Conservation (phyloP, 2,329 filamentous ascomycete species). For the Aspergillus chevalieri region DNA sequence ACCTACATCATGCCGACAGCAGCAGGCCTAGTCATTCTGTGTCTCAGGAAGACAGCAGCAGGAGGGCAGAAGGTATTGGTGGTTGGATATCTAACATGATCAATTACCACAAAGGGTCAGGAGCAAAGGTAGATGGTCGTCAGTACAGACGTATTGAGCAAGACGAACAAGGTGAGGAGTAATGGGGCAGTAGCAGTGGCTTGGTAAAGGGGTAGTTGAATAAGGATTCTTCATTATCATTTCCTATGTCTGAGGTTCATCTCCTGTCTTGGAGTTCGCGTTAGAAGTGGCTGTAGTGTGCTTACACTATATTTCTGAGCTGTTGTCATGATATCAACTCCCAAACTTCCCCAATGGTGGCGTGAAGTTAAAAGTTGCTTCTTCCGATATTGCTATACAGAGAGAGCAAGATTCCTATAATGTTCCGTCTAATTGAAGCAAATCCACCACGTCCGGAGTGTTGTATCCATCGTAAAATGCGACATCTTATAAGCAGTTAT, state of each 20-base stretch:
- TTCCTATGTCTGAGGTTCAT: neutral
- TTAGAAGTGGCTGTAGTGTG: too few species aligned
- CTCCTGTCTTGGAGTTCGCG: too few species aligned
- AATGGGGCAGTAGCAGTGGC: neutral
- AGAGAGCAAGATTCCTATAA: neutral
- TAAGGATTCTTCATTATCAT: neutral
- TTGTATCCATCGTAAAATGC: neutral
- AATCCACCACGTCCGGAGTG: neutral
- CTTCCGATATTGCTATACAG: neutral
- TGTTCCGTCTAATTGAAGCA: neutral
- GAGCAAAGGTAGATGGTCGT: slow-evolving; percentile 35
- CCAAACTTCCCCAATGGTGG: too few species aligned
- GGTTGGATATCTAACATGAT: slow-evolving; percentile 67
- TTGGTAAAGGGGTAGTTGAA: neutral
- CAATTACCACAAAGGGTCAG: slow-evolving; percentile 41
- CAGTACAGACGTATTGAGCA: slow-evolving; percentile 43
- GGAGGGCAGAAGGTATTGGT: slow-evolving; percentile 52
- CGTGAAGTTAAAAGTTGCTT: neutral
- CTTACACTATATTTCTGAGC: too few species aligned
- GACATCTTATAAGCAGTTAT: neutral
- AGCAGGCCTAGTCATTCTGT: slow-evolving; percentile 42
- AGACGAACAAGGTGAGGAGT: slow-evolving; percentile 34
- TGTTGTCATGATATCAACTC: too few species aligned
- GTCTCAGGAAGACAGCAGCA: slow-evolving; percentile 27
- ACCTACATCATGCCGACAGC: slow-evolving; percentile 47